Evolutionary conservation across 1,284 basidiomycete genomes (phyloP).

Genomic region (Amylostereum areolatum): DNA sequence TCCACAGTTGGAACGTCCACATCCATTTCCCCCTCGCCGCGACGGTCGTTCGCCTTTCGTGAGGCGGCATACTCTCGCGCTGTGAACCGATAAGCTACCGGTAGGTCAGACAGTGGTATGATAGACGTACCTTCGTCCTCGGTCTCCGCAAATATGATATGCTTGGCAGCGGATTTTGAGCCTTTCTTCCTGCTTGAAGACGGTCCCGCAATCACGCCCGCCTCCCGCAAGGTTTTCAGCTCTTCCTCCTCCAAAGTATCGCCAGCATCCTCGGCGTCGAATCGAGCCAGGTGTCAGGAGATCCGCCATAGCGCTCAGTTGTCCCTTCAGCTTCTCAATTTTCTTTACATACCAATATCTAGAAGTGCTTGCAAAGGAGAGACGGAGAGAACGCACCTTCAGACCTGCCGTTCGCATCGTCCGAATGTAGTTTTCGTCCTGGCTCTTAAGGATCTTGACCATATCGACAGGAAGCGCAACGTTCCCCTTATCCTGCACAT

Average conservation of each 20-base stretch:
- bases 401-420: conserved; percentile 75
- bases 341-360: conserved; percentile 56
- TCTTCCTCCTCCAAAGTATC: conserved; percentile 57
- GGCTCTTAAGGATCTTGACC: conserved; percentile 92
- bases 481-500: conserved; percentile 82
- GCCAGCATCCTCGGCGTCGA: conserved; percentile 48
- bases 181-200: conserved; percentile 25
- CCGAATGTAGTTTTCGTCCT: conserved; percentile 93
- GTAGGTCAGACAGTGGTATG: conserved; percentile 43
- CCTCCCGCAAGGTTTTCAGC: conserved; percentile 56
- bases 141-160: conserved; percentile 73
- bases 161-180: conserved; percentile 30
- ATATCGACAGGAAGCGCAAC: conserved; percentile 78
- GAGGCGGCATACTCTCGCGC: conserved; percentile 23
- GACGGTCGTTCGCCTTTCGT: conserved; percentile 9
- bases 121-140: conserved; percentile 48
- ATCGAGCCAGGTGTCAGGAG: conserved; percentile 39
- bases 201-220: conserved; percentile 51
- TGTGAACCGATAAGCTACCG: conserved; percentile 31
- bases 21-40: conserved; percentile 15
- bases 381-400: conserved; percentile 50
- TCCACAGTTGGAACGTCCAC: conserved; percentile 13
- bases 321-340: conserved; percentile 72
- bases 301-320: conserved; percentile 60
- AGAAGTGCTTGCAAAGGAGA: background rate